A percentile compares a stretch with the other conserved stretches of the same genome.
phyloP scores from a whole-genome alignment of 179 eudicot genomes.

The Camellia oleifera region DNA sequence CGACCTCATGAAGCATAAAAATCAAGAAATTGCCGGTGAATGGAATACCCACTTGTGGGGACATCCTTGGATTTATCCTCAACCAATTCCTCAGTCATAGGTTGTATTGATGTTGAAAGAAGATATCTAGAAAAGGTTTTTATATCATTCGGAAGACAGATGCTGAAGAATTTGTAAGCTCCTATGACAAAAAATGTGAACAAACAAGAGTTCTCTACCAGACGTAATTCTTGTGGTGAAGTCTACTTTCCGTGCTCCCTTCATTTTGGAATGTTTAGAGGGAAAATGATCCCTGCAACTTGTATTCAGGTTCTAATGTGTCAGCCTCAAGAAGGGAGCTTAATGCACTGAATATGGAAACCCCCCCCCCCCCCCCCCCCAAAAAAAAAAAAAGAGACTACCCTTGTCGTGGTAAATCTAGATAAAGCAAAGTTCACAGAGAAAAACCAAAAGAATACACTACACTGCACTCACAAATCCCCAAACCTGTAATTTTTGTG shows the following conservation, averaged over 20 bases:
- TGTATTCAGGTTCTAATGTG: conserved; percentile 18
- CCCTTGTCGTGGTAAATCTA: too few relatives aligned
- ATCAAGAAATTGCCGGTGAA: conserved; percentile 69
- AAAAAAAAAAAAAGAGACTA: neutral
- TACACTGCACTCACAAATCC: neutral
- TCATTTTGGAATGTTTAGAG: conserved; percentile 18
- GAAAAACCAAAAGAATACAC: neutral
- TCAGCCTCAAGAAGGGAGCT: neutral
- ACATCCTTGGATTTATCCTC: conserved; percentile 46
- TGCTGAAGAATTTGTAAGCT: neutral
- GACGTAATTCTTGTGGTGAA: conserved; percentile 44
- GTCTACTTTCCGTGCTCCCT: conserved; percentile 19
- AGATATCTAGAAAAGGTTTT: conserved; percentile 26
- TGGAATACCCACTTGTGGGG: conserved; percentile 68
- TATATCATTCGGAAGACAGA: conserved; percentile 10
- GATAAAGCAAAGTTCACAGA: neutral
- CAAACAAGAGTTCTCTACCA: conserved; percentile 37
- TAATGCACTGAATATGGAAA: neutral
- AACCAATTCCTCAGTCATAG: conserved; percentile 54
- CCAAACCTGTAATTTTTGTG: neutral
- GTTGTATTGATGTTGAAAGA: conserved; percentile 78
- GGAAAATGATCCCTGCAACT: conserved; percentile 41
- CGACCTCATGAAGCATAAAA: conserved; percentile 88
- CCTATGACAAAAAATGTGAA: conserved; percentile 21
- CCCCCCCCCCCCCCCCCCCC: too few relatives aligned